These are phyloP conservation scores for Dactylellina drechsleri DNA, from an alignment of 2,329 filamentous ascomycete species.

Conservation along the genomic window DNA sequence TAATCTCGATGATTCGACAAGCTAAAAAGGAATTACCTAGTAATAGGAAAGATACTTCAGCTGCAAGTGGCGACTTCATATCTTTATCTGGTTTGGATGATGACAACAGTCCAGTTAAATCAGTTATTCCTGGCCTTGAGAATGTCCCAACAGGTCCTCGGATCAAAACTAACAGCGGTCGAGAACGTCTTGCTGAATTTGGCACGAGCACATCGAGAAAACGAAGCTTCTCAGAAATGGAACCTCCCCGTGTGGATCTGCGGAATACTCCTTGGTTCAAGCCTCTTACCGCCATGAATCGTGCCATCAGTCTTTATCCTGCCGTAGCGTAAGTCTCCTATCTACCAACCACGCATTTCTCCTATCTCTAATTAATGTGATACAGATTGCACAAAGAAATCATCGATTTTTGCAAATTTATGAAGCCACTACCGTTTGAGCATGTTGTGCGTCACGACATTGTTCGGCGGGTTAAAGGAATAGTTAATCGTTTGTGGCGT, in stretches of 20 bases:
- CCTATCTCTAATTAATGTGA: conserved; percentile 44
- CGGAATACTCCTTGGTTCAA: conserved; percentile 73
- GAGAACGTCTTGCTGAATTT: conserved; percentile 1
- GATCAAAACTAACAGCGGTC: conserved; percentile 3
- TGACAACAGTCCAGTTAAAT: conserved; percentile 64
- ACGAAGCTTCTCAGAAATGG: conserved; percentile 54
- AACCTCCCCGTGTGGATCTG: conserved; percentile 52
- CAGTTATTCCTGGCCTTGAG: conserved; percentile 39
- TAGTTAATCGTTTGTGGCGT: conserved; percentile 69
- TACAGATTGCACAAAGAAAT: conserved; percentile 89
- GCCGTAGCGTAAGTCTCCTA: conserved; percentile 68
- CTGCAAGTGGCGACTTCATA: conserved; percentile 80
- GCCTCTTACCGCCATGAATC: conserved; percentile 63
- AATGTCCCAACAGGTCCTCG: conserved; percentile 55
- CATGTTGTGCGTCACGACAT: conserved; percentile 77
- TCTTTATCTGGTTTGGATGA: conserved; percentile 77
- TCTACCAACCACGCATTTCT: too few relatives aligned
- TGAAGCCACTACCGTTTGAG: conserved; percentile 81
- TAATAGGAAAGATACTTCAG: conserved; percentile 39
- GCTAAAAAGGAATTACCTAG: conserved; percentile 56
- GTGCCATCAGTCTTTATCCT: conserved; percentile 67
- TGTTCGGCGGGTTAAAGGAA: conserved; percentile 73
- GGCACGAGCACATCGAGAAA: conserved; percentile 54
- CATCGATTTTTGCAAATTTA: conserved; percentile 85
- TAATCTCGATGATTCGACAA: conserved; percentile 58